Evolutionary conservation across 2,329 filamentous ascomycete species (phyloP), one percentile per base, ranked within the genome.

Genomic region (Phyllosticta ampelicida): DNA sequence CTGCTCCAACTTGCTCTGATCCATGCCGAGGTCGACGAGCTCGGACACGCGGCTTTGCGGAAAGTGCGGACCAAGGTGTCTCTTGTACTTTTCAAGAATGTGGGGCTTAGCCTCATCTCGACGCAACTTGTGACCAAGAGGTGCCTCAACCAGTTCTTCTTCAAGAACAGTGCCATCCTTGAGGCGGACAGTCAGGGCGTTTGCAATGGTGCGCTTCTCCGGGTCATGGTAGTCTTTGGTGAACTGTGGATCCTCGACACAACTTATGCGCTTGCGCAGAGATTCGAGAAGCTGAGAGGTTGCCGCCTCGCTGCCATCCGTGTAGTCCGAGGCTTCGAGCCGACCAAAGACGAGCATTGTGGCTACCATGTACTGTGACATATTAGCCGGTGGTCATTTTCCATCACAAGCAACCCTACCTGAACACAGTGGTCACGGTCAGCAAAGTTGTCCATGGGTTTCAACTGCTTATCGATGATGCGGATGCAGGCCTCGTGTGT

Each of bases 381-480:
- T 55, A 9, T 11, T 49, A 59, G 58, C 72, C 54, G 71, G 67
- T 61, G 48, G 9, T 9, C 29, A 20, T 28, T 9, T 2, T 18
- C n/a, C 53, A 20, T 16, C 36, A 28, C 23, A 8, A 10, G 21
- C 18, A 4, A 61, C 70, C 61, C 69, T n/a, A 79, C 77, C 79
- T 97, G 94, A 66, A 99, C 92, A 78, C 94, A 99, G 83, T 99
- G 94, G 77, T 99, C 94, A 70, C 94, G 90, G 78, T 99, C 94
- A 70, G 94, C 94, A 71, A 97, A 99, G 85, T 99, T 99, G 80
- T 96, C 91, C 89, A 99, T 95, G 67, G 91, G 86, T 83, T 96
- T 97, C 83, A 96, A 95, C 78, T 99, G 94, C 83, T 99, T 99
- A 83, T 99, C 94, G 69, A 99, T 99, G 77, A 99, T 99, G 69